These are phyloP conservation scores for Alternaria ethzedia DNA, from an alignment of 2,329 filamentous ascomycete species.

Conservation along the genomic window DNA sequence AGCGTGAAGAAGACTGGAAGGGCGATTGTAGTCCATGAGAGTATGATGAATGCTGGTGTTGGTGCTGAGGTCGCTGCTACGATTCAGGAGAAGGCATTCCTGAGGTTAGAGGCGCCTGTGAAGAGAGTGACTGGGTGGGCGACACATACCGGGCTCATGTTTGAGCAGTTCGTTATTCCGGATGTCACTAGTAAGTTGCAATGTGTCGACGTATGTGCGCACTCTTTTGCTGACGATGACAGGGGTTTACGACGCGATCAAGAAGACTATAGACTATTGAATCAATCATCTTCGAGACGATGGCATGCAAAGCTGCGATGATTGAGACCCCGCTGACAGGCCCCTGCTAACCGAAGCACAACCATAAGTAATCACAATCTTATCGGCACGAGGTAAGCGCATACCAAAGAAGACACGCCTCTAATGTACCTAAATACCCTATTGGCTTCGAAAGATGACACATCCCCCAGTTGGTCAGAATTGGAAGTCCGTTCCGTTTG, in stretches of 20 bases:
- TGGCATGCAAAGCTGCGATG: neutral
- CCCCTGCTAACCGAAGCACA: neutral
- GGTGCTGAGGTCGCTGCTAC: slow-evolving; percentile 89
- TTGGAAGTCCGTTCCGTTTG: neutral
- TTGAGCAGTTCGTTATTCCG: slow-evolving; percentile 74
- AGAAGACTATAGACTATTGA: slow-evolving; percentile 54
- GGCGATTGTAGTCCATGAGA: slow-evolving; percentile 88
- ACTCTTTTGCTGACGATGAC: slow-evolving; percentile 25
- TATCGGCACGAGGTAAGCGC: neutral
- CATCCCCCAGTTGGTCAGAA: neutral
- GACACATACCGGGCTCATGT: slow-evolving; percentile 79
- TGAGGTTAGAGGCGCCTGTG: slow-evolving; percentile 84
- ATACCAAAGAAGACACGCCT: neutral
- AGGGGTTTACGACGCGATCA: slow-evolving; percentile 59
- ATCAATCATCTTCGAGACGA: neutral
- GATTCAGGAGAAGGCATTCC: slow-evolving; percentile 86
- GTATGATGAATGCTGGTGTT: slow-evolving; percentile 87
- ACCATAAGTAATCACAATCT: neutral
- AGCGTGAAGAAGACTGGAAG: slow-evolving; percentile 88
- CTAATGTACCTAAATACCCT: neutral
- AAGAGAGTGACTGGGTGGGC: slow-evolving; percentile 88
- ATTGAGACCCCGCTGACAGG: neutral
- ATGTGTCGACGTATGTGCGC: neutral
- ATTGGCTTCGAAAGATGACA: neutral
- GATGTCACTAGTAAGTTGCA: slow-evolving; percentile 80